Evolutionary conservation across 2,329 filamentous ascomycete genomes (phyloP).

Genomic region (Ceratocystis ficicola): DNA sequence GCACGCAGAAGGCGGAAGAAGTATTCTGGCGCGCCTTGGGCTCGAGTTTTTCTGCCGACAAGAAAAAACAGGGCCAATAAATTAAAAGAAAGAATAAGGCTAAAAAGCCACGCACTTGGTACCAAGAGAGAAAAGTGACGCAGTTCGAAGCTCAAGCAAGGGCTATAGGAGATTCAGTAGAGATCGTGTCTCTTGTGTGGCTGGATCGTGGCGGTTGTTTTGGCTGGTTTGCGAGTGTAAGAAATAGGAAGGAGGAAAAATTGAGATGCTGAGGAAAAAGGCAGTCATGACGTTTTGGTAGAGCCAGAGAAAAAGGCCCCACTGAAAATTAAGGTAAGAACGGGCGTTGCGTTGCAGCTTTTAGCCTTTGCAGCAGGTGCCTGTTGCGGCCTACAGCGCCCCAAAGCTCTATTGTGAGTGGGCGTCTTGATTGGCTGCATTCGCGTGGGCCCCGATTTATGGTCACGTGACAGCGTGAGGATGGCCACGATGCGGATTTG

Average conservation of each 20-base stretch:
- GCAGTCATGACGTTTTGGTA: constrained; percentile 14
- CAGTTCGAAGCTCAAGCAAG: background rate
- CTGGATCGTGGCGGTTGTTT: background rate
- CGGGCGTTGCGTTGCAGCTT: no score
- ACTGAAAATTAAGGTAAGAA: background rate
- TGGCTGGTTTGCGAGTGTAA: background rate
- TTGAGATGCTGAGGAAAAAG: background rate
- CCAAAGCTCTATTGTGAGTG: background rate
- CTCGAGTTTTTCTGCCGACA: background rate
- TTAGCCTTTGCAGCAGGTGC: background rate
- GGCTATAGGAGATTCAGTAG: background rate
- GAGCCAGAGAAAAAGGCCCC: background rate
- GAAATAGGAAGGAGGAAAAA: background rate
- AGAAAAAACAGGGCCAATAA: background rate
- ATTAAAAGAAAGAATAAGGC: constrained; percentile 5
- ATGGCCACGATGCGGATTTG: background rate
- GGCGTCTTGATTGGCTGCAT: background rate
- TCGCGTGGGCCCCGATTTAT: background rate
- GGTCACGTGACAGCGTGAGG: constrained; percentile 11
- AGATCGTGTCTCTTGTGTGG: background rate
- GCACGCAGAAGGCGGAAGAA: constrained; percentile 9
- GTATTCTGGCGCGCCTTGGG: constrained; percentile 5
- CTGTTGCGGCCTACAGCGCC: background rate
- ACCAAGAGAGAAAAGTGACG: background rate
- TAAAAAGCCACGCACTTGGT: no score